A percentile compares a stretch with the other conserved stretches of the same genome.
Conservation (phyloP, 345 rosid genomes). For the Rubroshorea leprosula region DNA sequence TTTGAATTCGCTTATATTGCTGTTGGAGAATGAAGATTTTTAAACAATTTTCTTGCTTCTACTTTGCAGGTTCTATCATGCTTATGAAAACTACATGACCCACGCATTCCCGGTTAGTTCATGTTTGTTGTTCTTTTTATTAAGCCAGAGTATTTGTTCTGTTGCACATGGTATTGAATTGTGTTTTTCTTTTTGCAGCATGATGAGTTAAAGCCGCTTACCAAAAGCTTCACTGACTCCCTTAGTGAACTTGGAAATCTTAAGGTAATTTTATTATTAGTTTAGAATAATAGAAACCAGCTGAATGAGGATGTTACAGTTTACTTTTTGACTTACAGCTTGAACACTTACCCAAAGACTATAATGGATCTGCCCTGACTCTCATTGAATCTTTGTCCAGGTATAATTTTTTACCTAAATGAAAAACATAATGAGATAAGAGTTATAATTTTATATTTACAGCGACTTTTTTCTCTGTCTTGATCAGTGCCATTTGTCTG, state of each 20-base stretch:
- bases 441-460: neutral
- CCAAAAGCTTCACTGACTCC: conserved; percentile 79
- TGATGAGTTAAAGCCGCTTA: conserved; percentile 91
- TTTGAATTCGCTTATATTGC: neutral
- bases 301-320: conserved; percentile 5
- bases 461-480: neutral
- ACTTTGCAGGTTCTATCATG: conserved; percentile 82
- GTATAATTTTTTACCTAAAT: conserved; percentile 27
- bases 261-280: conserved; percentile 39
- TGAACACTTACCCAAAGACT: conserved; percentile 75
- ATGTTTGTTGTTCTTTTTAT: conserved; percentile 7
- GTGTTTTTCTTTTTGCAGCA: conserved; percentile 46
- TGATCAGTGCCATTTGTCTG: too few species aligned
- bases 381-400: conserved; percentile 89
- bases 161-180: conserved; percentile 6
- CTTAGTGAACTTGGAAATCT: conserved; percentile 95
- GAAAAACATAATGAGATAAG: neutral
- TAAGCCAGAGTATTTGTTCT: neutral
- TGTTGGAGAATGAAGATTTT: too few species aligned
- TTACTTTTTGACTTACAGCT: conserved; percentile 52
- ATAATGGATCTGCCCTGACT: conserved; percentile 87
- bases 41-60: neutral
- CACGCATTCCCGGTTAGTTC: conserved; percentile 85
- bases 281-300: conserved; percentile 6
- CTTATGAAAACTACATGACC: conserved; percentile 82